Evolutionary conservation across 2,329 filamentous ascomycete genomes (phyloP), one percentile per base, ranked within the genome.

Genomic region (Diatrype stigma): DNA sequence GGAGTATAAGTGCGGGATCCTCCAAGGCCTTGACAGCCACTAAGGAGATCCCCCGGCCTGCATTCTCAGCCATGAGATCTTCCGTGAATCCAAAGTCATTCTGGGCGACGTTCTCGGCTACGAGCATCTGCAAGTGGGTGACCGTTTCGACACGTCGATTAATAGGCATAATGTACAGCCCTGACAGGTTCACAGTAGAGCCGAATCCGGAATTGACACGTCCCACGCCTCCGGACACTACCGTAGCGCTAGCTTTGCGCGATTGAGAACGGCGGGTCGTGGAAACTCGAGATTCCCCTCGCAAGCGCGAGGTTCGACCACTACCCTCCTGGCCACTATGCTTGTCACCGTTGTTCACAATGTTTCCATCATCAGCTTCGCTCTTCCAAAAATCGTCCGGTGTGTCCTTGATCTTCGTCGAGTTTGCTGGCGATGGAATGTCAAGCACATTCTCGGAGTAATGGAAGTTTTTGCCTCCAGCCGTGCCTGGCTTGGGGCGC

Each of bases 401-500:
- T 2, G 64, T 68, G 56, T 67, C 66, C 54, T 68, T 70, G 2
- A 60, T 51, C 52, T 74, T 75, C 6, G 68, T 19, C 14, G 40
- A 30, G 26, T 5, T 59, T 16, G 63, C 54, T 2, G 59, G 26
- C 7, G 74, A 55, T 17, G 79, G 77, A 21, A 80, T 68, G 51
- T 91, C 90, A 14, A 97, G 78, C 2, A 97, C 93, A 58, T 96
- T 97, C 67, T 97, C 94, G 0, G 88, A 87, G 58, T 91, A 87
- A 67, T 96, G 92, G 30, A 96, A 73, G 62, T 97, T 97, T 73
- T 96, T 96, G 37, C 92, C 92, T 0, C 86, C 85, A 32, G 83
- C 82, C 1, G 86, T 90, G 14, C 86, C 86, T 4, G 86, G 84
- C 59, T 83, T 86, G 22, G 75, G 76, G 52, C 70, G 76, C 59